Evolutionary conservation across 768 basidiomycete species (phyloP).

Genomic region (Phylloporus sp.): DNA sequence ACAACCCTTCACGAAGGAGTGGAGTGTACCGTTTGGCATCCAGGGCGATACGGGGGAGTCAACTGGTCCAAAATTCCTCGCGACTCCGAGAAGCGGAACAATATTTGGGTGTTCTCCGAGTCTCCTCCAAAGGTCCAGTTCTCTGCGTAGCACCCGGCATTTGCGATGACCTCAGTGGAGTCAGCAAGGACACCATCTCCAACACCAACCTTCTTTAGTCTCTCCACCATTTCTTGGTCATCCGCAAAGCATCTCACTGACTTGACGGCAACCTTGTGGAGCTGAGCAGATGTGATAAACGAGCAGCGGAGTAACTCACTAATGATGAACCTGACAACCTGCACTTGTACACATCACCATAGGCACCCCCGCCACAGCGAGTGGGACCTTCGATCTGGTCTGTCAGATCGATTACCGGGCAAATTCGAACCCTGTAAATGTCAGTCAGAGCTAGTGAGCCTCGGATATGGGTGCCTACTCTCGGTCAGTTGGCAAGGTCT

Average conservation of each 20-base stretch:
- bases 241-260: not conserved
- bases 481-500: not conserved
- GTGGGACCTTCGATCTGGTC: not conserved
- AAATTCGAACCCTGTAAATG: not conserved
- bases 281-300: not conserved
- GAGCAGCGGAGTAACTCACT: not conserved
- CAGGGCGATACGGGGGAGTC: slow-evolving; percentile 1
- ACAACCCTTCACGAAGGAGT: not conserved
- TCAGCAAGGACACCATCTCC: too few relatives aligned
- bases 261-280: not conserved
- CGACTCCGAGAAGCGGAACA: slow-evolving; percentile 1
- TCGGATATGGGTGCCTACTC: not conserved
- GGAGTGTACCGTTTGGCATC: not conserved
- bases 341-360: not conserved
- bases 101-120: slow-evolving; percentile 1
- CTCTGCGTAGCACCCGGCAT: not conserved
- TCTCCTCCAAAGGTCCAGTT: not conserved
- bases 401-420: not conserved
- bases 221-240: not conserved
- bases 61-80: not conserved
- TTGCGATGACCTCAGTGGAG: too few relatives aligned
- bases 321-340: not conserved
- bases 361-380: not conserved
- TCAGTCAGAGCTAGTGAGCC: not conserved
- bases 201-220: not conserved